Evolutionary conservation across 2,329 filamentous ascomycete genomes (phyloP).

Genomic region (Arachnopeziza araneosa): DNA sequence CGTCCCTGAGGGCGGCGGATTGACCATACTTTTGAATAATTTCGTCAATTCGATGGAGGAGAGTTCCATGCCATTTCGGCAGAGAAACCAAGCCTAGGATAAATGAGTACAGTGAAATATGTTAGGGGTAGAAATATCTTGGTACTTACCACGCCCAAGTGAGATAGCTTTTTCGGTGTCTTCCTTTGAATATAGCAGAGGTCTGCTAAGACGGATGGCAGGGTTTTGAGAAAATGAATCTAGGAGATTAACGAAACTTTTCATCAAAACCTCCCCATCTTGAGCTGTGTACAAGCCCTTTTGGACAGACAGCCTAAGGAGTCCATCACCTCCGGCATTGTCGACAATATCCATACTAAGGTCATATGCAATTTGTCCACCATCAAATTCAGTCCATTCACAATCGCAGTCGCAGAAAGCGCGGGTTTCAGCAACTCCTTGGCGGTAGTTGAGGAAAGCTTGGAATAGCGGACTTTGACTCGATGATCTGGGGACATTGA

Average conservation of each 20-base stretch:
- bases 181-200: neutral
- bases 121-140: no score
- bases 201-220: neutral
- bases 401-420: neutral
- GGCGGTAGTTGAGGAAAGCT: slow-evolving; percentile 41
- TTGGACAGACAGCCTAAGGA: slow-evolving; percentile 8
- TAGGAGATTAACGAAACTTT: slow-evolving; percentile 25
- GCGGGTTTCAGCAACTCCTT: slow-evolving; percentile 23
- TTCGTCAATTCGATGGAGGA: slow-evolving; percentile 15
- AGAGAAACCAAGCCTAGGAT: neutral
- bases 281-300: slow-evolving; percentile 4
- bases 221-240: neutral
- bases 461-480: slow-evolving; percentile 23
- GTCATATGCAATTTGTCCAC: slow-evolving; percentile 10
- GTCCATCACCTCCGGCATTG: slow-evolving; percentile 9
- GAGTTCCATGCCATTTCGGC: slow-evolving; percentile 15
- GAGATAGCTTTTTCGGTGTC: neutral
- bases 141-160: slow-evolving; percentile 6
- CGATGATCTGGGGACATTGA: slow-evolving; percentile 36
- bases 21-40: no score
- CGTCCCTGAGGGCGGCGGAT: slow-evolving; percentile 1
- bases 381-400: neutral
- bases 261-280: slow-evolving; percentile 12
- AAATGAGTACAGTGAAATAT: neutral
- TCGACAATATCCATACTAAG: slow-evolving; percentile 14